Conservation (phyloP, 495 filamentous ascomycete species). For the Elasticomyces elasticus region DNA sequence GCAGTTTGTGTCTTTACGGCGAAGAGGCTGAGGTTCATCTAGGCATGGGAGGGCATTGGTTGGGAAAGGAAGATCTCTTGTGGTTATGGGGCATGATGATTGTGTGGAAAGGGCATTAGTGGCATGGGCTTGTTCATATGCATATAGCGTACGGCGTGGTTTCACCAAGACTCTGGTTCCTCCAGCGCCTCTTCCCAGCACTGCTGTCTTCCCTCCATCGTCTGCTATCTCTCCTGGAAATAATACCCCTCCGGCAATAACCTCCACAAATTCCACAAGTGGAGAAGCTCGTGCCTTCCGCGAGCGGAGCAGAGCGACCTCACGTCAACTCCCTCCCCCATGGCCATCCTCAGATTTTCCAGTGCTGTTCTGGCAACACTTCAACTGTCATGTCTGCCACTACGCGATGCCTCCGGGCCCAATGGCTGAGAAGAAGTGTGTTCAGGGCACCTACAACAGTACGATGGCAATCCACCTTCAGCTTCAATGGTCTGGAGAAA, state of each 20-base stretch:
- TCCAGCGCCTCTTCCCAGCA: too few relatives aligned
- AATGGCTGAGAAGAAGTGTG: conserved; percentile 1
- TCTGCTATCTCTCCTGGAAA: too few relatives aligned
- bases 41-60: neutral
- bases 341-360: neutral
- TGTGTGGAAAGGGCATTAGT: neutral
- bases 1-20: conserved; percentile 42
- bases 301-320: neutral
- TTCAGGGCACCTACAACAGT: neutral
- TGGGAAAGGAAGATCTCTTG: conserved; percentile 1
- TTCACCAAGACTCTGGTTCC: too few relatives aligned
- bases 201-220: too few relatives aligned
- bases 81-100: neutral
- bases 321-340: neutral
- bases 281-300: neutral
- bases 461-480: conserved; percentile 20
- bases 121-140: neutral
- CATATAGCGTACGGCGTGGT: neutral
- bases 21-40: conserved; percentile 40
- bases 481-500: conserved; percentile 18
- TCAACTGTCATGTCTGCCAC: conserved; percentile 2
- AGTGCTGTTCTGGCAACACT: neutral
- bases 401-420: conserved; percentile 4
- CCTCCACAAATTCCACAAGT: too few relatives aligned
- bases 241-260: too few relatives aligned